These are phyloP conservation scores for Streptanthus diversifolius DNA, from an alignment of 345 rosid genomes.

Conservation along the genomic window DNA sequence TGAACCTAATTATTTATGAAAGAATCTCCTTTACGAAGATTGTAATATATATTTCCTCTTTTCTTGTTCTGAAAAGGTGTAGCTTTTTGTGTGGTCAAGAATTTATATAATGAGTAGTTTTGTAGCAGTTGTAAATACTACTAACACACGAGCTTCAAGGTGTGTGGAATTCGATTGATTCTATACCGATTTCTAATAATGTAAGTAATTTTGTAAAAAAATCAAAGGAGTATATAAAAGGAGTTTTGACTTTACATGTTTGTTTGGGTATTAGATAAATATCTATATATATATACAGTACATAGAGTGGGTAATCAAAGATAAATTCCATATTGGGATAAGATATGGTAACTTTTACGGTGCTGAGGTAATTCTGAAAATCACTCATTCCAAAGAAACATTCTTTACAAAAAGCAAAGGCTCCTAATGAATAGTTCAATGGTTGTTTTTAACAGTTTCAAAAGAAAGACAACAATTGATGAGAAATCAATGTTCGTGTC, in stretches of 20 bases:
- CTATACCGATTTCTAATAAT: neutral
- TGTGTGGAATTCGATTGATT: neutral
- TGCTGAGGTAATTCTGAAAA: slow-evolving; percentile 34
- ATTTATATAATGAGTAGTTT: neutral
- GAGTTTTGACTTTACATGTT: neutral
- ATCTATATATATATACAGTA: neutral
- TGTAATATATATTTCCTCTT: slow-evolving; percentile 25
- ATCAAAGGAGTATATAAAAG: neutral
- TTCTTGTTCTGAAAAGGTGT: slow-evolving; percentile 28
- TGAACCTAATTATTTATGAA: slow-evolving; percentile 23
- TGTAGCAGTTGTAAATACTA: neutral
- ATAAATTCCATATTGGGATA: slow-evolving; percentile 40
- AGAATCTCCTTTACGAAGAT: slow-evolving; percentile 19
- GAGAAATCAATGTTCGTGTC: slow-evolving; percentile 20
- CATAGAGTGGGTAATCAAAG: slow-evolving; percentile 18
- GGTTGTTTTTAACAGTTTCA: neutral
- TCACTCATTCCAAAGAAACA: slow-evolving; percentile 38
- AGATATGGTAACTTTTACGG: slow-evolving; percentile 33
- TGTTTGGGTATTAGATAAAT: neutral
- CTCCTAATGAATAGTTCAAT: slow-evolving; percentile 19
- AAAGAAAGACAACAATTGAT: neutral
- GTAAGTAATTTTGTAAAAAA: neutral
- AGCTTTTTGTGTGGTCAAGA: slow-evolving; percentile 28
- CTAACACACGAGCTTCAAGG: neutral
- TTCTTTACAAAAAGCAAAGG: slow-evolving; percentile 37